phyloP scores from a whole-genome alignment of 2,329 filamentous ascomycete genomes.

The Paecilomyces formosus region DNA sequence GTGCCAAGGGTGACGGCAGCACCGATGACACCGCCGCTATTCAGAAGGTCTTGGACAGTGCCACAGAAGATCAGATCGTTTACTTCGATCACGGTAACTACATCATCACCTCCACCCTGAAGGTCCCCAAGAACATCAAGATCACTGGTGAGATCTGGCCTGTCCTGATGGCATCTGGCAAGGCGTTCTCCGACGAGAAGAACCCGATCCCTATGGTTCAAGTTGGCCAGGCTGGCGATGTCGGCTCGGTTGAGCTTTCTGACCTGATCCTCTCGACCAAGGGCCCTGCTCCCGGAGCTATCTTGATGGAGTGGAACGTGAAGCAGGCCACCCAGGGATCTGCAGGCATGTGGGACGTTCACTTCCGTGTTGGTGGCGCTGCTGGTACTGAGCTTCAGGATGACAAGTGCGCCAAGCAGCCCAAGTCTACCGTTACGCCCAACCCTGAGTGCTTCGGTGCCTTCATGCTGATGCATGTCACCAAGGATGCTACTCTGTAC shows the following conservation, averaged over 20 bases:
- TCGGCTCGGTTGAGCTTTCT: conserved; percentile 75
- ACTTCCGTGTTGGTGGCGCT: conserved; percentile 84
- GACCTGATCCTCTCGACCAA: conserved; percentile 80
- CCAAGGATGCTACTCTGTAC: conserved; percentile 57
- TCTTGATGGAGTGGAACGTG: conserved; percentile 89
- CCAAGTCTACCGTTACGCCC: conserved; percentile 52
- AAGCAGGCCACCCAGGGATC: conserved; percentile 56
- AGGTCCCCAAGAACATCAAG: conserved; percentile 64
- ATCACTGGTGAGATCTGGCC: conserved; percentile 92
- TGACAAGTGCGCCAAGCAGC: conserved; percentile 71
- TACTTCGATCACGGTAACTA: conserved; percentile 61
- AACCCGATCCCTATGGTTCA: conserved; percentile 82
- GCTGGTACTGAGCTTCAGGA: conserved; percentile 78
- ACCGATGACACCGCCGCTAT: conserved; percentile 84
- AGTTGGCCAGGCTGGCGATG: conserved; percentile 68
- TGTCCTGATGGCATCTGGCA: conserved; percentile 74
- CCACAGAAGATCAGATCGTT: conserved; percentile 51
- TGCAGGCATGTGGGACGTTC: conserved; percentile 88
- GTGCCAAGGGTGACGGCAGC: conserved; percentile 78
- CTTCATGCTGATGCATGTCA: conserved; percentile 56
- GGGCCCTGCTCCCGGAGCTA: conserved; percentile 76
- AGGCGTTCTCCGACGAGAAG: conserved; percentile 62
- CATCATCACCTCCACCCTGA: conserved; percentile 53
- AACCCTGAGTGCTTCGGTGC: conserved; percentile 65
- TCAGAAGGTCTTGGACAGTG: conserved; percentile 66